phyloP scores from a whole-genome alignment of 2,329 filamentous ascomycete genomes.

The Aurifilum marmelostoma region DNA sequence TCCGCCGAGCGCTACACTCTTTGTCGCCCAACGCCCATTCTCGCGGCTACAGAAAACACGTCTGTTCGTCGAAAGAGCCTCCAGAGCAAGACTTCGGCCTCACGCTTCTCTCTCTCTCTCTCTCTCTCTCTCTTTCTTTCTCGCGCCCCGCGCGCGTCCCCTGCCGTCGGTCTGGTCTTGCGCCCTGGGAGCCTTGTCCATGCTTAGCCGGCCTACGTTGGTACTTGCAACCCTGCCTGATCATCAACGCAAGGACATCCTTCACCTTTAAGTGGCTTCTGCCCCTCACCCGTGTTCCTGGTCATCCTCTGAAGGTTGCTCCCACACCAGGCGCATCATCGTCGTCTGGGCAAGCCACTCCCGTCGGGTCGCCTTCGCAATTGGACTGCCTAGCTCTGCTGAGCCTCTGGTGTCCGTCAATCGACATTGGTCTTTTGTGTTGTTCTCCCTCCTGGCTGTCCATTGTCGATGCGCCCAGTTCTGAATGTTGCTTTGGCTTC shows the following conservation, averaged over 20 bases:
- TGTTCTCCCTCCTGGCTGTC: background rate
- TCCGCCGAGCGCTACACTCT: slow-evolving; percentile 20
- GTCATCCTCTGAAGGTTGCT: slow-evolving; percentile 12
- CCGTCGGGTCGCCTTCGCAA: slow-evolving; percentile 8
- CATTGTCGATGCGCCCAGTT: slow-evolving; percentile 19
- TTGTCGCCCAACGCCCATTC: slow-evolving; percentile 15
- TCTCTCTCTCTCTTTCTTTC: background rate
- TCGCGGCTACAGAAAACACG: slow-evolving; percentile 15
- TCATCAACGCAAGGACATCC: slow-evolving; percentile 10
- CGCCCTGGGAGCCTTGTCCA: slow-evolving; percentile 28
- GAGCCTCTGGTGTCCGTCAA: background rate
- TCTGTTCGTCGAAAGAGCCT: slow-evolving; percentile 9
- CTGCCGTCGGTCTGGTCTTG: slow-evolving; percentile 21
- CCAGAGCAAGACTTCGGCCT: slow-evolving; percentile 13
- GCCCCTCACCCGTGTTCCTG: slow-evolving; percentile 24
- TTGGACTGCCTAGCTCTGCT: slow-evolving; percentile 23
- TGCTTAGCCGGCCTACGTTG: slow-evolving; percentile 20
- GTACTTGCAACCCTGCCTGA: slow-evolving; percentile 28
- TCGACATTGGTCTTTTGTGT: slow-evolving; percentile 15
- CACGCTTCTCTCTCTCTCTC: slow-evolving; percentile 4
- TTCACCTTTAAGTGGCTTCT: slow-evolving; percentile 24
- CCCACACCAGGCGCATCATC: slow-evolving; percentile 21
- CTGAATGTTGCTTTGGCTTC: slow-evolving; percentile 15
- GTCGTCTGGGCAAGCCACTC: slow-evolving; percentile 19
- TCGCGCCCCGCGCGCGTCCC: slow-evolving; percentile 15